Base-by-base conservation (phyloP, 1,139 yeast species). In the Williopsis jadinii region DNA sequence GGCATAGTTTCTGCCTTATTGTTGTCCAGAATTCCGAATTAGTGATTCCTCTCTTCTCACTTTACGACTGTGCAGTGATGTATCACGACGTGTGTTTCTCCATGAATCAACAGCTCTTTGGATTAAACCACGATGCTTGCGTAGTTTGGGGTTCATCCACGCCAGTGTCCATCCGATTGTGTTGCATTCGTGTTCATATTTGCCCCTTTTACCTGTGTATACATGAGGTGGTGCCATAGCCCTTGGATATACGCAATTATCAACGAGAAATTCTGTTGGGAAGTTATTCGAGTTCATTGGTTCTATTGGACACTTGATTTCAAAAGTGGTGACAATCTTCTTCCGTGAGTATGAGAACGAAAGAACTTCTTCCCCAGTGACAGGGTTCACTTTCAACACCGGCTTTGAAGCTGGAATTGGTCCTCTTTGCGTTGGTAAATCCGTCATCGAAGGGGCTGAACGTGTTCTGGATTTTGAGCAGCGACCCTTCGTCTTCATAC, bases 81-180 rank as follows among this genome's bases (percentile, higher is more conserved):
- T 62, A 42, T 71, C 71, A 3, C 59, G 55, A 46, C 71, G 63
- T 3, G 71, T 63, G 52, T 70, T 70, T 48, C 76, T 59, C 73
- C 73, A 71, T 27, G 68, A 61, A 44, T 70, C 76, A 13, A 71
- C 76, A 1, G 76, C 75, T 32, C 75, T 60, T 50, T 71, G 76
- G 13, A 70, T 63, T 24, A 71, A 52, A 1, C 76, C 76, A 30
- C 73, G 60, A 36, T 66, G 66, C 37, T 55, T 56, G 26, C 67
- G 59, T 13, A 71, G 55, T 15, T 58, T 59, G 1, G 72, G 70
- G 48, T 71, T 71, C 30, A 62, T 52, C 51, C 56, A 61, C 5
- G 69, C 61, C 32, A 71, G 51, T 13, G 62, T 59, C 75, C 76
- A 70, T 5, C 75, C 76, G 39, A 71, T 63, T 32, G 60, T 57